Percentiles rank a stretch among this genome's conserved stretches.
Conservation (phyloP, 495 filamentous ascomycete species). For the Aspergillus leporis region DNA sequence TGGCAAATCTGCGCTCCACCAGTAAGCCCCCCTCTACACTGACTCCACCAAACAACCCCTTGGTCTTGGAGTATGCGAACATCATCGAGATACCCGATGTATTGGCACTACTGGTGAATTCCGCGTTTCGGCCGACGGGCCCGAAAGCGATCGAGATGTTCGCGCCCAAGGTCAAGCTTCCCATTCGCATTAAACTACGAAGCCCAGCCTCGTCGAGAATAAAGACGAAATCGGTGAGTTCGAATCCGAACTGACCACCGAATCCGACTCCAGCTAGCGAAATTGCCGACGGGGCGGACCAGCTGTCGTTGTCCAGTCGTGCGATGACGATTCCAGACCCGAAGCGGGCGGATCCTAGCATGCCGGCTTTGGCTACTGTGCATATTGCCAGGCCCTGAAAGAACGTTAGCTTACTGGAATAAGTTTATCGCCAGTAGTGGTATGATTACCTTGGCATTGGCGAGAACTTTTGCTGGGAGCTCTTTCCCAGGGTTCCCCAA, state of each 20-base stretch:
- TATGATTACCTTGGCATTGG: slow-evolving; percentile 74
- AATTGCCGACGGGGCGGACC: slow-evolving; percentile 92
- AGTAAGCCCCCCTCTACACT: slow-evolving; percentile 85
- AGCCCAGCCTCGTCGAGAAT: slow-evolving; percentile 92
- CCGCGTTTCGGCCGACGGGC: slow-evolving; percentile 85
- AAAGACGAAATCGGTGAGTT: slow-evolving; percentile 96
- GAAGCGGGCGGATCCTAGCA: slow-evolving; percentile 82
- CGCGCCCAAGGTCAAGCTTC: slow-evolving; percentile 80
- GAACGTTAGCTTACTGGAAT: background rate
- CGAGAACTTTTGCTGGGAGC: slow-evolving; percentile 82
- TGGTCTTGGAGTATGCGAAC: slow-evolving; percentile 93
- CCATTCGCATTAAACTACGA: slow-evolving; percentile 82
- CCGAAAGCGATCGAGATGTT: slow-evolving; percentile 93
- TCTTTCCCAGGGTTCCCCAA: slow-evolving; percentile 86
- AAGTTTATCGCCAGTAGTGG: background rate
- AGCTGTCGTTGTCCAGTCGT: slow-evolving; percentile 80
- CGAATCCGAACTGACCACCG: slow-evolving; percentile 90
- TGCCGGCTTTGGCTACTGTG: slow-evolving; percentile 87
- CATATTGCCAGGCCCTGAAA: slow-evolving; percentile 82
- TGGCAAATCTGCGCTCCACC: slow-evolving; percentile 84
- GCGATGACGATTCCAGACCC: slow-evolving; percentile 91
- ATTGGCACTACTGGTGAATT: slow-evolving; percentile 82
- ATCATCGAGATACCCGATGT: slow-evolving; percentile 77
- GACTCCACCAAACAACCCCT: slow-evolving; percentile 88
- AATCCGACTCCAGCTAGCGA: slow-evolving; percentile 81